Percentiles rank a stretch among this genome's conserved stretches.
These are phyloP conservation scores for Ustulina deusta DNA, from an alignment of 2,329 filamentous ascomycete genomes.

Conservation along the genomic window DNA sequence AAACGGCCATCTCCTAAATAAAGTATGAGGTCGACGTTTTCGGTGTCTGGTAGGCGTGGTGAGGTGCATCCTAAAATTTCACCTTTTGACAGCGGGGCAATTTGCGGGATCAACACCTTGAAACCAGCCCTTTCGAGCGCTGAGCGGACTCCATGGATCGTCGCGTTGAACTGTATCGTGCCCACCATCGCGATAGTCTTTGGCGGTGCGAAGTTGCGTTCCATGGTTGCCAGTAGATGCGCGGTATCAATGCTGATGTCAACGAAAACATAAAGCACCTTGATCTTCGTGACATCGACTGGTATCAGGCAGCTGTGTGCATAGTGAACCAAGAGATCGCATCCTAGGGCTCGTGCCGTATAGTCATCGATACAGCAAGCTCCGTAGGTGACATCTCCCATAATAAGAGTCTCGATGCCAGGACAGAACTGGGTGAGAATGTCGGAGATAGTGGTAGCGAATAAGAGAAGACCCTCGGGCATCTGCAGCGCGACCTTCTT, in stretches of 20 bases:
- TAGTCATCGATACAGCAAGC: conserved; percentile 99
- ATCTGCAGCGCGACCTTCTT: conserved; percentile 95
- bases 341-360: conserved; percentile 91
- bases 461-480: conserved; percentile 93
- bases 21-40: conserved; percentile 69
- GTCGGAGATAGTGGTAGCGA: conserved; percentile 97
- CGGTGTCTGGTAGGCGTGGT: conserved; percentile 71
- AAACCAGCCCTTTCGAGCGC: conserved; percentile 87
- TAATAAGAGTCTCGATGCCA: conserved; percentile 91
- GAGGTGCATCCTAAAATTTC: conserved; percentile 99
- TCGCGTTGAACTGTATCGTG: conserved; percentile 98
- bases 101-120: conserved; percentile 88
- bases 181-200: conserved; percentile 94
- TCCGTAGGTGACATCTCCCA: conserved; percentile 99
- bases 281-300: conserved; percentile 95
- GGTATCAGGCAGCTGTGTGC: conserved; percentile 97
- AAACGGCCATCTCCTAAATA: conserved; percentile 52
- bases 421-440: conserved; percentile 95
- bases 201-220: conserved; percentile 85
- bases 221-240: conserved; percentile 87
- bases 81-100: conserved; percentile 90
- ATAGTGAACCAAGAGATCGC: conserved; percentile 95
- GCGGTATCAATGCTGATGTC: conserved; percentile 95
- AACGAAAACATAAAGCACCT: conserved; percentile 97
- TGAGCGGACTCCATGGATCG: conserved; percentile 85